Percentiles rank a stretch among this genome's conserved stretches.
Conservation (phyloP, 2,329 filamentous ascomycete genomes). For the Celoporthe dispersa region DNA sequence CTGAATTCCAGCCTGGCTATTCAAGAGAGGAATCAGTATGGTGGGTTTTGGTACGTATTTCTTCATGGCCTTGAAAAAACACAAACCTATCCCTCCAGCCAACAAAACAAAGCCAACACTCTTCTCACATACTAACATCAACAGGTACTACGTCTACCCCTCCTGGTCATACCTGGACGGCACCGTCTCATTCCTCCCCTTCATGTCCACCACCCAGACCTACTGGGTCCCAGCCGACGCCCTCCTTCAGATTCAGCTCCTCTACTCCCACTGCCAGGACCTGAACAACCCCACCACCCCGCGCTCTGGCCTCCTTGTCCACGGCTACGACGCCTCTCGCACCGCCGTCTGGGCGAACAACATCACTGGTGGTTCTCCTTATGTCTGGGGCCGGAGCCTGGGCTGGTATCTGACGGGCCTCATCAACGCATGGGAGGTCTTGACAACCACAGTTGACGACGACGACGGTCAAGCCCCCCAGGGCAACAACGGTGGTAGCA, state of each 20-base stretch:
- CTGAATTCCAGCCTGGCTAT: slow-evolving; percentile 25
- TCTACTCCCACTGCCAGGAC: slow-evolving; percentile 49
- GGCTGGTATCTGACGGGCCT: slow-evolving; percentile 60
- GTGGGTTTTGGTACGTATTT: slow-evolving; percentile 25
- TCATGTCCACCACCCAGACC: slow-evolving; percentile 48
- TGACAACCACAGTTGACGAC: slow-evolving; percentile 39
- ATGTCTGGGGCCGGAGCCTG: slow-evolving; percentile 58
- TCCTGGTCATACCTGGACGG: slow-evolving; percentile 32
- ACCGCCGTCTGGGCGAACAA: slow-evolving; percentile 56
- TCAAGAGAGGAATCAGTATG: slow-evolving; percentile 26
- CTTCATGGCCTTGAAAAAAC: too few species aligned
- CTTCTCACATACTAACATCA: not conserved
- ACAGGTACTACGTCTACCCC: slow-evolving; percentile 29
- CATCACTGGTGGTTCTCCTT: slow-evolving; percentile 52
- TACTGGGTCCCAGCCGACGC: slow-evolving; percentile 52
- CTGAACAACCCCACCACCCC: slow-evolving; percentile 17
- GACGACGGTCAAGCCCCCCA: slow-evolving; percentile 16
- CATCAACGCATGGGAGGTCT: slow-evolving; percentile 53
- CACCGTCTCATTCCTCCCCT: slow-evolving; percentile 40
- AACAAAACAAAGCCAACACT: not conserved
- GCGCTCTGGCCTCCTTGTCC: slow-evolving; percentile 50
- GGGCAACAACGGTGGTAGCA: not conserved
- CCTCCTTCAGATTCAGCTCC: slow-evolving; percentile 49
- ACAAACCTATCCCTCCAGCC: too few species aligned
- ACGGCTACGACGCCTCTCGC: slow-evolving; percentile 57